Evolutionary conservation across 2,329 filamentous ascomycete species (phyloP).

Genomic region (Alternaria viburni): DNA sequence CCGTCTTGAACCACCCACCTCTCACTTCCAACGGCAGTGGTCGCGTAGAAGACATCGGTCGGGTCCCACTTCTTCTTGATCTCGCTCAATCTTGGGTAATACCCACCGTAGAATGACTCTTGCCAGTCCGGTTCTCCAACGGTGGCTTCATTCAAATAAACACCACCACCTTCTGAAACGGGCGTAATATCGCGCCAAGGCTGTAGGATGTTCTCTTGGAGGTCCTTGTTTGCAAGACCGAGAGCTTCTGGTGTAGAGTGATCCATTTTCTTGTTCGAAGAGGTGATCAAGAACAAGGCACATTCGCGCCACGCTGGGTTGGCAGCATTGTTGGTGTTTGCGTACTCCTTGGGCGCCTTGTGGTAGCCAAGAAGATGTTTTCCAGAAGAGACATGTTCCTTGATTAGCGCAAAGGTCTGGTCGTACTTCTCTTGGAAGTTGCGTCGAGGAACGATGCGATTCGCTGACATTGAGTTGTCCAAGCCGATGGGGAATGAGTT

Average conservation of each 20-base stretch:
- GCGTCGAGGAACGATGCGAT: too few species aligned
- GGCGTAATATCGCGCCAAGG: constrained; percentile 21
- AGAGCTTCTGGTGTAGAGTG: too few species aligned
- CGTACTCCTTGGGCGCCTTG: too few species aligned
- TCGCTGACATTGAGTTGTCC: too few species aligned
- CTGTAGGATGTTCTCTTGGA: constrained; percentile 17
- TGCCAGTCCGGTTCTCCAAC: constrained; percentile 43
- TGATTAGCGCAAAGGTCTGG: too few species aligned
- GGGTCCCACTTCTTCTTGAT: constrained; percentile 34
- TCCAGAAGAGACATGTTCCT: too few species aligned
- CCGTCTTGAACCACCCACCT: constrained; percentile 26
- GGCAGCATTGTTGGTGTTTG: constrained; percentile 27
- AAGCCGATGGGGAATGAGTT: too few species aligned
- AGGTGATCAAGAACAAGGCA: constrained; percentile 18
- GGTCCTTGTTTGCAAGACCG: neutral
- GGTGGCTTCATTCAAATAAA: constrained; percentile 44
- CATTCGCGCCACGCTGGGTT: constrained; percentile 26
- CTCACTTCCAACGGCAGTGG: constrained; percentile 30
- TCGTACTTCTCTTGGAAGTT: too few species aligned
- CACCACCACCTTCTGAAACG: constrained; percentile 24
- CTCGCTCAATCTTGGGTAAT: constrained; percentile 21
- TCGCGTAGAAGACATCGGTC: constrained; percentile 29
- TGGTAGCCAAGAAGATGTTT: too few species aligned
- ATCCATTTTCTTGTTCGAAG: neutral
- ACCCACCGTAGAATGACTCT: constrained; percentile 42